phyloP scores from a whole-genome alignment of 208 protist genomes.

The Crithidia bombi region DNA sequence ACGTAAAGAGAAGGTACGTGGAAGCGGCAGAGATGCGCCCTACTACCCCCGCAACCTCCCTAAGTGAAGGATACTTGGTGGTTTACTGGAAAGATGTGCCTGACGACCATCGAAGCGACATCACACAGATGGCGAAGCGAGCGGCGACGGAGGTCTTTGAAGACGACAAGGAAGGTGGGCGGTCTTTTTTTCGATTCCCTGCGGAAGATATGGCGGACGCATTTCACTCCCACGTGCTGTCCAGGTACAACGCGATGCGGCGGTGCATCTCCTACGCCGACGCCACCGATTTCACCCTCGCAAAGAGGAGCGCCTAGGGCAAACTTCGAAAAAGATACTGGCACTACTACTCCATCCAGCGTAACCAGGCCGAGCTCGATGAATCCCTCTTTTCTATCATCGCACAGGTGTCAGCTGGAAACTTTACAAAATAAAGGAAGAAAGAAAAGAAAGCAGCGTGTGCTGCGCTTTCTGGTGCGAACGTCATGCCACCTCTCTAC shows the following conservation, averaged over 20 bases:
- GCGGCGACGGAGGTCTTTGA: constrained; percentile 43
- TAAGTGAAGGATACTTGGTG: constrained; percentile 41
- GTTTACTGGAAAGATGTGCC: constrained; percentile 45
- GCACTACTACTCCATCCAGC: too few relatives aligned
- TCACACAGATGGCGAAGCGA: constrained; percentile 19
- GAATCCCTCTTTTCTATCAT: too few relatives aligned
- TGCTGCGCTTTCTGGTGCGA: too few relatives aligned
- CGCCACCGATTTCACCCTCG: constrained; percentile 43
- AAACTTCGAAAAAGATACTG: too few relatives aligned
- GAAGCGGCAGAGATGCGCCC: background rate
- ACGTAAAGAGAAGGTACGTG: constrained; percentile 40
- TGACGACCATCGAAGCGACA: constrained; percentile 11
- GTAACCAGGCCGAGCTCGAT: too few relatives aligned
- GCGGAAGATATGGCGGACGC: constrained; percentile 49
- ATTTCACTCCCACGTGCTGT: constrained; percentile 36
- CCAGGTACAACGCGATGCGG: constrained; percentile 33
- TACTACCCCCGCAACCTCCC: background rate
- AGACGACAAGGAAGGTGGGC: constrained; percentile 73
- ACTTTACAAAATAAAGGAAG: too few relatives aligned
- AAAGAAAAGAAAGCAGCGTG: too few relatives aligned
- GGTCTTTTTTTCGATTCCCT: constrained; percentile 59
- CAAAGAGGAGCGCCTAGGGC: constrained; percentile 26
- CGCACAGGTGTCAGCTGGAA: too few relatives aligned
- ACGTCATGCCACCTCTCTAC: too few relatives aligned
- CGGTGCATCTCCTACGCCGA: constrained; percentile 62